Conservation (phyloP, 768 basidiomycete genomes). For the Leccinum broughii region DNA sequence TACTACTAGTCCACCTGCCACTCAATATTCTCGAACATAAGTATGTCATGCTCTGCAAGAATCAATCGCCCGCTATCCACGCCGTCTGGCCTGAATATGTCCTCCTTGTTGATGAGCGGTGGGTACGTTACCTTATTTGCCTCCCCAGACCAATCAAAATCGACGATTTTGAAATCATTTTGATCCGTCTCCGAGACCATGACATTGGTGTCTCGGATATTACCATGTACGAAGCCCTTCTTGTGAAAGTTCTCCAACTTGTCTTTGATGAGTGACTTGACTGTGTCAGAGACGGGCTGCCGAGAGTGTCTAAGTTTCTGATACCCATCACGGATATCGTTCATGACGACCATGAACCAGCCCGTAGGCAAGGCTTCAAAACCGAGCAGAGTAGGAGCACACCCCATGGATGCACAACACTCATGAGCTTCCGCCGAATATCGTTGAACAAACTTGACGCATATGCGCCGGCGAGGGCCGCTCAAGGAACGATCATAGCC, state of each 20-base stretch:
- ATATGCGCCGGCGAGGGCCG: conserved; percentile 10
- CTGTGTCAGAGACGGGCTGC: background rate
- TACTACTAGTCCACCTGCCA: too few species aligned
- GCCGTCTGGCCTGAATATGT: background rate
- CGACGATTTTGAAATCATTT: background rate
- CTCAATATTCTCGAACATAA: background rate
- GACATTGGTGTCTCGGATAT: background rate
- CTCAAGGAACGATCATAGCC: conserved; percentile 10
- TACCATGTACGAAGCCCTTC: background rate
- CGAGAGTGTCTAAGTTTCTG: too few species aligned
- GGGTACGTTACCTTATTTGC: background rate
- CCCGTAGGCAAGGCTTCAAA: conserved; percentile 29
- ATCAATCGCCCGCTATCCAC: background rate
- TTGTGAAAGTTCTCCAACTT: background rate
- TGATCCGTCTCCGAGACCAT: background rate
- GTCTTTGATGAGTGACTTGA: background rate
- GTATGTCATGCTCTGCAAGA: background rate
- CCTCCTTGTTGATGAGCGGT: background rate
- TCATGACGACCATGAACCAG: conserved; percentile 37
- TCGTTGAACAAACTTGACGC: conserved; percentile 17
- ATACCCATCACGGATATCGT: background rate
- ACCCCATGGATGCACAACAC: conserved; percentile 18
- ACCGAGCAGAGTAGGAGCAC: conserved; percentile 28
- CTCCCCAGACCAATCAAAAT: background rate
- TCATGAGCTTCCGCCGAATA: conserved; percentile 32